phyloP scores from a whole-genome alignment of 2,329 filamentous ascomycete genomes.

The Colletotrichum trifolii region DNA sequence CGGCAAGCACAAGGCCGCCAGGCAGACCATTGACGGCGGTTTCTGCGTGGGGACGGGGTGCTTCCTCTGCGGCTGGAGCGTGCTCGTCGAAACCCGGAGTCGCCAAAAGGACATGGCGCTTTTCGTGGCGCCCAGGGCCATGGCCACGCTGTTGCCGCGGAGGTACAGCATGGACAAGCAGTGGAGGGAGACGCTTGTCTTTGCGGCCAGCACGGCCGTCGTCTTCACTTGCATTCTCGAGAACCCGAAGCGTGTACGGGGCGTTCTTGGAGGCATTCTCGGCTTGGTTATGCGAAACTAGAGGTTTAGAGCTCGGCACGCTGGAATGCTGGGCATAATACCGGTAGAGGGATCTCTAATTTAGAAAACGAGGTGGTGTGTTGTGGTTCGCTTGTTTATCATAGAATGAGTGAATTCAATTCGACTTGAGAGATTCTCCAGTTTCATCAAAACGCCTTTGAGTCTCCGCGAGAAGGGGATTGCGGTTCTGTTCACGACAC shows the following conservation, averaged over 20 bases:
- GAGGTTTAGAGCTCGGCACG: slow-evolving; percentile 4
- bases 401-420: too few species aligned
- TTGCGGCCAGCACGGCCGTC: slow-evolving; percentile 75
- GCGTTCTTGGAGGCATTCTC: slow-evolving; percentile 73
- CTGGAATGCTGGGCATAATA: neutral
- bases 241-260: slow-evolving; percentile 71
- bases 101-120: slow-evolving; percentile 80
- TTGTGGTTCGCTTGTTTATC: too few species aligned
- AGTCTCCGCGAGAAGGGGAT: too few species aligned
- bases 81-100: slow-evolving; percentile 74
- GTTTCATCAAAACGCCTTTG: too few species aligned
- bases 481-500: too few species aligned
- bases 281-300: slow-evolving; percentile 57
- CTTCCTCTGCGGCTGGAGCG: slow-evolving; percentile 82
- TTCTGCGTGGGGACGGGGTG: slow-evolving; percentile 80
- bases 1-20: slow-evolving; percentile 57
- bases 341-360: slow-evolving; percentile 8
- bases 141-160: slow-evolving; percentile 79
- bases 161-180: slow-evolving; percentile 71
- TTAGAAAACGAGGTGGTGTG: slow-evolving; percentile 2
- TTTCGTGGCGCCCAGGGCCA: slow-evolving; percentile 83
- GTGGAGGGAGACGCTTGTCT: slow-evolving; percentile 74
- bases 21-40: slow-evolving; percentile 68
- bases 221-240: slow-evolving; percentile 76
- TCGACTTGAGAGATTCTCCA: too few species aligned